Base-by-base conservation (phyloP, 306 rosid species). In the Prunus armeniaca region DNA sequence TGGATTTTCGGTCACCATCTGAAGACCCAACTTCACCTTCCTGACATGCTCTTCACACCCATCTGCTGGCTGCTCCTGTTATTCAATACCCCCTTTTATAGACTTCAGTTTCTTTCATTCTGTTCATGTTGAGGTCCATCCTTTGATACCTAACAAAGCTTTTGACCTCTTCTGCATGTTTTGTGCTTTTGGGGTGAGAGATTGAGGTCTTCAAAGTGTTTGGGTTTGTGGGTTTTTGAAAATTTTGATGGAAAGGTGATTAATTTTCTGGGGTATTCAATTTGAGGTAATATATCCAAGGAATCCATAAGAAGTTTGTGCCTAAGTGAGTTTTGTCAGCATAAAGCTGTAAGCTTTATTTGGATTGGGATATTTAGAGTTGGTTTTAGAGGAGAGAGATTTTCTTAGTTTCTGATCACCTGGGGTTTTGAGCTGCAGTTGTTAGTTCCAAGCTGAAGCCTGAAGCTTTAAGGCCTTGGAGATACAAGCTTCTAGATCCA, bases 1-100 rank as follows among this genome's bases (percentile, higher is more conserved):
- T 91, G 93, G 49, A 90, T 87, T 86, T 78, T 85, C 90, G 92
- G 96, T 91, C 89, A 91, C 88, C 88, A 79, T 94, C 94, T 88
- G 80, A 90, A 45, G 43, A 78, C 87, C 91, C 91, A 93, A 83
- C 83, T 76, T 82, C 89, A 92, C 91, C 98, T 78, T 86, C 83
- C 78, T 85, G 95, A 86, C 82, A 82, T 70, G 61, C 22, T 82
- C 87, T 80, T 81, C 83, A 66, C 82, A 88, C 91, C 98, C 74
- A 49, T 83, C 78, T 65, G 73, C 71, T 20, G 58, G 54, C 61
- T 20, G 38, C 65, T 56, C 9, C 67, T 69, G 17, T 74, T 27
- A 34, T 54, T n/a, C 63, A 47, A 20, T 75, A 69, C 73, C 68
- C 60, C 72, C 79, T 87, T 45, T 84, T 87, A 87, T 76, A 86